Percentiles rank a stretch among this genome's conserved stretches.
Evolutionary conservation across 2,329 filamentous ascomycete species (phyloP).

Genomic region (Ophiostoma triangulosporum): DNA sequence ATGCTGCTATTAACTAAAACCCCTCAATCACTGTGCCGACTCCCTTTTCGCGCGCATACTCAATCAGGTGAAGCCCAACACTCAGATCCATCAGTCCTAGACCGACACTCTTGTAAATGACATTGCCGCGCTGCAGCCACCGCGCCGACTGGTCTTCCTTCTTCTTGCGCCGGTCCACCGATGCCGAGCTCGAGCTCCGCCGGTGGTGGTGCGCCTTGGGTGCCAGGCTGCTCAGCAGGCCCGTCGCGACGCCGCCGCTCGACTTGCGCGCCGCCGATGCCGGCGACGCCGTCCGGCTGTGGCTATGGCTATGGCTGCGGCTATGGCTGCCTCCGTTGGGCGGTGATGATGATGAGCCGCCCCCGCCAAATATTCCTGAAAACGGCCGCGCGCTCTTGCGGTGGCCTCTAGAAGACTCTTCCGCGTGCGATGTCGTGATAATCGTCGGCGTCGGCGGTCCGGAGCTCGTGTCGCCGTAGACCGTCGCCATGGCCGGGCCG

Average conservation of each 20-base stretch:
- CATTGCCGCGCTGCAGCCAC: conserved; percentile 49
- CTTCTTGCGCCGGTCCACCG: conserved; percentile 16
- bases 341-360: neutral
- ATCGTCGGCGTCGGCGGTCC: neutral
- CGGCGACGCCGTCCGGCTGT: neutral
- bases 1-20: too few species aligned
- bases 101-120: conserved; percentile 57
- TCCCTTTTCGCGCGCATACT: conserved; percentile 39
- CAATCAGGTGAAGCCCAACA: conserved; percentile 44
- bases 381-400: neutral
- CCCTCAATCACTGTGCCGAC: conserved; percentile 39
- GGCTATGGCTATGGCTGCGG: neutral
- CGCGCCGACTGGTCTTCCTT: conserved; percentile 35
- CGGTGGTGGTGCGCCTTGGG: conserved; percentile 16
- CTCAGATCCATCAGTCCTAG: conserved; percentile 53
- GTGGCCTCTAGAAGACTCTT: neutral
- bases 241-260: neutral
- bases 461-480: neutral
- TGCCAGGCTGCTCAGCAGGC: conserved; percentile 2
- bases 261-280: neutral
- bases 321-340: neutral
- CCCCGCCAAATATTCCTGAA: neutral
- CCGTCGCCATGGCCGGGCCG: conserved; percentile 8
- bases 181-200: conserved; percentile 20
- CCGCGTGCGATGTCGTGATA: neutral